Percentiles rank a stretch among this genome's conserved stretches.
Conservation (phyloP, 768 basidiomycete genomes). For the Favolaschia claudopus region DNA sequence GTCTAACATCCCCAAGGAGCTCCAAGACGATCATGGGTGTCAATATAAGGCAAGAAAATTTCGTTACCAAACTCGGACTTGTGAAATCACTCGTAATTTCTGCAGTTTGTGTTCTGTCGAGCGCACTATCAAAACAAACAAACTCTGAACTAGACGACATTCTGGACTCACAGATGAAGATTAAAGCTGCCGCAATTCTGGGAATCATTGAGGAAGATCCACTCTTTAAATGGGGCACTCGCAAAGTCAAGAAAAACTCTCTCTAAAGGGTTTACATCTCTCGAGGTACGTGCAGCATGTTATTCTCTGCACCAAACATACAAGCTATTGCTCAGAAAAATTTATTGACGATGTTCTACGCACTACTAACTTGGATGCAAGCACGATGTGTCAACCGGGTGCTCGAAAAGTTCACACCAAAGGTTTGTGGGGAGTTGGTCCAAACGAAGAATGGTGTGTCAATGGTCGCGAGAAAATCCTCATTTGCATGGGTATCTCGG, state of each 20-base stretch:
- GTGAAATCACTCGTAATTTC: no score
- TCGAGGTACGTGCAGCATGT: not conserved
- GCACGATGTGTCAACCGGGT: conserved; percentile 12
- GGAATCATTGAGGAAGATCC: conserved; percentile 3
- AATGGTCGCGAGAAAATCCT: conserved; percentile 40
- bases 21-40: not conserved
- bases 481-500: conserved; percentile 31
- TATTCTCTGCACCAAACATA: not conserved
- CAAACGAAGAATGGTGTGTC: conserved; percentile 40
- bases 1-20: not conserved
- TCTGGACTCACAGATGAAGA: conserved; percentile 1
- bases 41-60: not conserved
- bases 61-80: not conserved
- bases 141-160: conserved; percentile 1
- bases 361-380: not conserved
- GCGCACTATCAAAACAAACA: not conserved
- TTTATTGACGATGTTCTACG: not conserved
- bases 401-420: conserved; percentile 31
- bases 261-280: not conserved
- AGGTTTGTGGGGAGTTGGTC: conserved; percentile 32
- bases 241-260: conserved; percentile 11
- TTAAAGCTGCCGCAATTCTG: conserved; percentile 2
- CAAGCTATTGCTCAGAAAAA: not conserved
- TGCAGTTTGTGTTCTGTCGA: conserved; percentile 2
- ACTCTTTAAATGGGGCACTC: not conserved